phyloP scores from a whole-genome alignment of 768 basidiomycete species.

The Bullera alba region DNA sequence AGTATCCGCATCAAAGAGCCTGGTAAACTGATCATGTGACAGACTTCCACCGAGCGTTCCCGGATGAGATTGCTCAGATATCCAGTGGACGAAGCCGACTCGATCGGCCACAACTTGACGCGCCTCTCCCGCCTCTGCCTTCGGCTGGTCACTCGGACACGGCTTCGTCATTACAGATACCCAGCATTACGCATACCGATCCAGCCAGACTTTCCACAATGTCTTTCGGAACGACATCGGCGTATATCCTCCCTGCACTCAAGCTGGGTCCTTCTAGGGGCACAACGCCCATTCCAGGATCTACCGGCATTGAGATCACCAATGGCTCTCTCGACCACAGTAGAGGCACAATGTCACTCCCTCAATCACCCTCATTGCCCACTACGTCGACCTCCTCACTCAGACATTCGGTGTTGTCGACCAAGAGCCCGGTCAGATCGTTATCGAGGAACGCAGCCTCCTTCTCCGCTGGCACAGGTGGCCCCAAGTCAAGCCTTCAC shows the following conservation, averaged over 20 bases:
- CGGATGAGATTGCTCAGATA: slow-evolving; percentile 22
- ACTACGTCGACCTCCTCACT: not conserved
- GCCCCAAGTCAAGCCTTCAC: not conserved
- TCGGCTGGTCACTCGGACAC: not conserved
- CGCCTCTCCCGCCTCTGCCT: slow-evolving; percentile 4
- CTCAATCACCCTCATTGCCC: not conserved
- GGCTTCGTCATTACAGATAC: not conserved
- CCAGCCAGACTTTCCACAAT: not conserved
- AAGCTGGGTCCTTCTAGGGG: not conserved
- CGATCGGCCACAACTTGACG: not conserved
- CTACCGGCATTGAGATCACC: not conserved
- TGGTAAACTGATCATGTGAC: slow-evolving; percentile 4
- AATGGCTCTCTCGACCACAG: not conserved
- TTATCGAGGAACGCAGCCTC: not conserved
- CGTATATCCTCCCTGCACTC: not conserved
- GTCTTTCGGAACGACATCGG: not conserved
- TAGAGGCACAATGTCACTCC: not conserved
- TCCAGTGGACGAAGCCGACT: slow-evolving; percentile 7
- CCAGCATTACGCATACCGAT: not conserved
- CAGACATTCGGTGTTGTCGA: not conserved
- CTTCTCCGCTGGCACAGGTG: not conserved
- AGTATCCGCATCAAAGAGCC: not conserved
- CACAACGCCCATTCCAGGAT: not conserved
- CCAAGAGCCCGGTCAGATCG: no score
- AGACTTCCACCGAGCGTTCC: slow-evolving; percentile 33